phyloP scores from a whole-genome alignment of 179 eudicot genomes.

The Camellia oleifera region DNA sequence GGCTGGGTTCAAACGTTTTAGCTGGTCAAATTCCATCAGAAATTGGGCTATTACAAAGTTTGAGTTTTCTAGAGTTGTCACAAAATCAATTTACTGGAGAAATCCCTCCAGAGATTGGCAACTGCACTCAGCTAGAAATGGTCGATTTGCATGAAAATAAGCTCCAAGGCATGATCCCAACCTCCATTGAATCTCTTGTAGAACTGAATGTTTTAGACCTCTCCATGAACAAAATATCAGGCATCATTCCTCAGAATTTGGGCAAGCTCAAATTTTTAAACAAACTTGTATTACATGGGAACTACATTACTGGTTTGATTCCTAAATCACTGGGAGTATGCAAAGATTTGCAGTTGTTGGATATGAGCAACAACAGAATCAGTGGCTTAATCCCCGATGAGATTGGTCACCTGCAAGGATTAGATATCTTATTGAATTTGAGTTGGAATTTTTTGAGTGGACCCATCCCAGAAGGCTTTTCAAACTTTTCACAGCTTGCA shows the following conservation, averaged over 20 bases:
- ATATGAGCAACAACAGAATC: constrained; percentile 46
- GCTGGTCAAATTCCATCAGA: constrained; percentile 46
- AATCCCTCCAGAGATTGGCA: constrained; percentile 50
- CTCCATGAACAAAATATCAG: constrained; percentile 44
- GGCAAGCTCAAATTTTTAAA: constrained; percentile 50
- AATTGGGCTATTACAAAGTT: constrained; percentile 38
- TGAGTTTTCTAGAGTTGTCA: constrained; percentile 57
- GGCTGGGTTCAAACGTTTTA: constrained; percentile 50
- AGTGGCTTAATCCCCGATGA: constrained; percentile 43
- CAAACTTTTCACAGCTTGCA: constrained; percentile 57
- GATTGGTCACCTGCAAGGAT: constrained; percentile 22
- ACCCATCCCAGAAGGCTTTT: constrained; percentile 59
- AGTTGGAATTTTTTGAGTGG: constrained; percentile 71
- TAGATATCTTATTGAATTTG: constrained; percentile 50
- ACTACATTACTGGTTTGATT: constrained; percentile 43
- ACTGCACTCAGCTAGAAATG: constrained; percentile 53
- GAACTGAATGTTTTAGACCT: constrained; percentile 52
- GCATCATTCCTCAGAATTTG: constrained; percentile 41
- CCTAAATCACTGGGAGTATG: constrained; percentile 49
- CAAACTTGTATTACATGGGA: constrained; percentile 49
- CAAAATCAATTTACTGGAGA: constrained; percentile 43
- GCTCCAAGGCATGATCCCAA: constrained; percentile 38
- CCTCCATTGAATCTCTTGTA: constrained; percentile 36
- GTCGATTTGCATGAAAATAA: constrained; percentile 45
- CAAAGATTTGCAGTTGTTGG: constrained; percentile 48